Percentiles rank a stretch among this genome's conserved stretches.
These are phyloP conservation scores for Porphyrellus cyaneotinctus DNA, from an alignment of 768 basidiomycete genomes.

Conservation along the genomic window DNA sequence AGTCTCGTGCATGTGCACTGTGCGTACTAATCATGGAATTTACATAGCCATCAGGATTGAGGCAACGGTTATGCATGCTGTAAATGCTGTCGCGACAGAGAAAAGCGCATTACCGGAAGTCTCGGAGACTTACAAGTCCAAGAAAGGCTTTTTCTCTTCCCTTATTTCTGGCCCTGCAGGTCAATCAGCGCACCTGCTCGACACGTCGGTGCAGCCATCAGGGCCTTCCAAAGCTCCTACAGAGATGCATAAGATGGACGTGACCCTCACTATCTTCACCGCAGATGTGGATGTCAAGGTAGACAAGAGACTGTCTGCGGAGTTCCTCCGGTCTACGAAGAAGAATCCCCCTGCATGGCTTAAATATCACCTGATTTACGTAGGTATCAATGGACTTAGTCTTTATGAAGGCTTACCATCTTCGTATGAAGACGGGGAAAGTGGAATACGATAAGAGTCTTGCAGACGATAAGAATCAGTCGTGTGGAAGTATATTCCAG, in stretches of 20 bases:
- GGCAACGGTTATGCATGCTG: conserved; percentile 11
- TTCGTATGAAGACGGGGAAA: conserved; percentile 40
- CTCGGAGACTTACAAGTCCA: conserved; percentile 28
- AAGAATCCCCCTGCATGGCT: conserved; percentile 36
- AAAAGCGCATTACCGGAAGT: conserved; percentile 42
- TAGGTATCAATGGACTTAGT: not conserved
- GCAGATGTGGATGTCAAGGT: not conserved
- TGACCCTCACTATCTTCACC: conserved; percentile 12
- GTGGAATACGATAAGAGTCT: not conserved
- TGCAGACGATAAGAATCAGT: conserved; percentile 55
- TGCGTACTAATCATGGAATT: not conserved
- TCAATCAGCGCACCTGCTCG: conserved; percentile 9
- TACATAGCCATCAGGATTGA: conserved; percentile 38
- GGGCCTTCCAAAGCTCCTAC: conserved; percentile 20
- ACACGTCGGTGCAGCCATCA: conserved; percentile 1
- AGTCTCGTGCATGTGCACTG: conserved; percentile 16
- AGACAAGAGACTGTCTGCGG: not conserved
- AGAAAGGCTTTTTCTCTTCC: conserved; percentile 45
- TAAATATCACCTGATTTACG: conserved; percentile 79
- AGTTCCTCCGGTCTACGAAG: conserved; percentile 84
- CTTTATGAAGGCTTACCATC: not conserved
- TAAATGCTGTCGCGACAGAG: conserved; percentile 6
- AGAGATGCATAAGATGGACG: conserved; percentile 20
- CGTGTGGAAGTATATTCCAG: not conserved
- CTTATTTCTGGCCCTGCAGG: conserved; percentile 25